Percentiles rank a stretch among this genome's conserved stretches.
Evolutionary conservation across 169 alveolate genomes (phyloP).

Genomic region (Plasmodium fragile): DNA sequence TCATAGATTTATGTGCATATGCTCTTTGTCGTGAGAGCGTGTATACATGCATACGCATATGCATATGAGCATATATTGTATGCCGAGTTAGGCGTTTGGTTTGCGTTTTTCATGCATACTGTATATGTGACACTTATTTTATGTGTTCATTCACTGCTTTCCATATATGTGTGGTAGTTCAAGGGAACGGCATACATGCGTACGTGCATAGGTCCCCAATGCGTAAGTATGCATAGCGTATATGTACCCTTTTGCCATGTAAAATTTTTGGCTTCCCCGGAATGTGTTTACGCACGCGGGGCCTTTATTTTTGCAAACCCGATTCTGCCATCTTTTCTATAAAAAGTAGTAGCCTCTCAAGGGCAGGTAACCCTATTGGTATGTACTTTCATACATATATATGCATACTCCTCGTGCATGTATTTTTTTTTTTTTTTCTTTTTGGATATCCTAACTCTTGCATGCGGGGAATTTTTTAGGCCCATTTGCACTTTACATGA

Average conservation of each 20-base stretch:
- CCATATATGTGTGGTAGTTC: constrained; percentile 1
- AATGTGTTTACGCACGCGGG: neutral
- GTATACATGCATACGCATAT: constrained; percentile 9
- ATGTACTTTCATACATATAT: neutral
- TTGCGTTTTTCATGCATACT: neutral
- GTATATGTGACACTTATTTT: neutral
- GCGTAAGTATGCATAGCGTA: neutral
- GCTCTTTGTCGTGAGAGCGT: neutral
- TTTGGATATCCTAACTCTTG: neutral
- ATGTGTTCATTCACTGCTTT: neutral
- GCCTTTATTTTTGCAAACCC: neutral
- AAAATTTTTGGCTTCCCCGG: neutral
- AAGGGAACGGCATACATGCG: neutral
- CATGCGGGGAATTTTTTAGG: neutral
- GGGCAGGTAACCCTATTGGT: neutral
- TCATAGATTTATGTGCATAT: constrained; percentile 2
- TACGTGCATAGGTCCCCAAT: neutral
- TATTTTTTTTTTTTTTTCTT: neutral
- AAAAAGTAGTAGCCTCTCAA: neutral
- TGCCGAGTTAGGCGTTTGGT: neutral
- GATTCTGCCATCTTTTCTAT: constrained; percentile 1
- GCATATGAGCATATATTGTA: neutral
- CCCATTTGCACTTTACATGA: neutral
- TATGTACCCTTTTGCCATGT: neutral
- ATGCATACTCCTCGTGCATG: neutral